Evolutionary conservation across 805 yeast genomes (phyloP).

Genomic region (Suhomyces emberorum): DNA sequence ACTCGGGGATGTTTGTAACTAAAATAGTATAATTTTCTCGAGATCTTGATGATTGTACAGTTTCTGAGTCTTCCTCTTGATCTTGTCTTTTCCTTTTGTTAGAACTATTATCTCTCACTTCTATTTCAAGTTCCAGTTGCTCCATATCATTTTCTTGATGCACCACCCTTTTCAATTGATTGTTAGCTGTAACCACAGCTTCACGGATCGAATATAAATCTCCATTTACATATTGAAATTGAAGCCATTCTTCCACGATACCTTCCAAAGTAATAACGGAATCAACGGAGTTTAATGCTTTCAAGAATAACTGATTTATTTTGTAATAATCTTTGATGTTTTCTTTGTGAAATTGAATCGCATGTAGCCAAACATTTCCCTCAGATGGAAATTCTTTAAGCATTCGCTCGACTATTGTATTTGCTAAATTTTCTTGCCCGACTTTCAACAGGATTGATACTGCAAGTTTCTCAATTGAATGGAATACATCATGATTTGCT

Average conservation of each 20-base stretch:
- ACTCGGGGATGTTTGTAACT: neutral
- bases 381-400: conserved; percentile 28
- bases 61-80: neutral
- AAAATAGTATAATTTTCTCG: conserved; percentile 52
- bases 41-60: conserved; percentile 39
- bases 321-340: conserved; percentile 19
- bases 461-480: conserved; percentile 42
- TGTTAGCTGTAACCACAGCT: conserved; percentile 12
- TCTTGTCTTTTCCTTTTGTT: neutral
- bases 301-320: conserved; percentile 25
- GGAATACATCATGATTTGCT: conserved; percentile 32
- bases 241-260: conserved; percentile 42
- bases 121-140: conserved; percentile 1
- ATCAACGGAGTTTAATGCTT: conserved; percentile 25
- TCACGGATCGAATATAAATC: conserved; percentile 15
- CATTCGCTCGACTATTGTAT: conserved; percentile 19
- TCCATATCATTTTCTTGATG: neutral
- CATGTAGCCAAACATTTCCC: conserved; percentile 47
- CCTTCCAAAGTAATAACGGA: conserved; percentile 51
- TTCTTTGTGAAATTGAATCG: conserved; percentile 35
- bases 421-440: conserved; percentile 27
- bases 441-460: conserved; percentile 31
- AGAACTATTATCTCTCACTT: neutral
- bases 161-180: neutral
- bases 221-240: conserved; percentile 36